These are phyloP conservation scores for Penicillium sp. DNA, from an alignment of 2,329 filamentous ascomycete genomes.

Conservation along the genomic window DNA sequence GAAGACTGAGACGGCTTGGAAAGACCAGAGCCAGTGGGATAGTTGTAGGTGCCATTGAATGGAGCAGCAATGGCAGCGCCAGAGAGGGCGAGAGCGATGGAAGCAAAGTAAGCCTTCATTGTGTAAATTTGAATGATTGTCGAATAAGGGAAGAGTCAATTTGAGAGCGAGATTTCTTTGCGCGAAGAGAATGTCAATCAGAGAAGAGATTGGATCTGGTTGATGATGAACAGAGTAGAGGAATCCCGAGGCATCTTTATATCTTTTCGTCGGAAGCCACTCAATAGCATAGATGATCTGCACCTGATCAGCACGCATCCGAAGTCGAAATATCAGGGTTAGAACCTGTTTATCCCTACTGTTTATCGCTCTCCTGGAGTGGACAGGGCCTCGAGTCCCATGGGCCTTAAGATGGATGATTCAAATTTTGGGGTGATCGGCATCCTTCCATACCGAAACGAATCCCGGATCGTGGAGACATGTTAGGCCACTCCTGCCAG, in stretches of 20 bases:
- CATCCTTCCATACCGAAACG: neutral
- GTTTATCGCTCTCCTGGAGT: neutral
- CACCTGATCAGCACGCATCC: neutral
- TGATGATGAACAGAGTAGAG: constrained; percentile 2
- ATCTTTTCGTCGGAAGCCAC: neutral
- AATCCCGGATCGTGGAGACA: neutral
- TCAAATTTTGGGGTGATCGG: neutral
- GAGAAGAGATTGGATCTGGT: constrained; percentile 7
- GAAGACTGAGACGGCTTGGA: constrained; percentile 4
- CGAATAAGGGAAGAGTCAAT: neutral
- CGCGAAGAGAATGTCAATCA: neutral
- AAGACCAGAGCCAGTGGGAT: constrained; percentile 1
- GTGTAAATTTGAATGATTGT: constrained; percentile 3
- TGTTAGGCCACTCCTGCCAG: neutral
- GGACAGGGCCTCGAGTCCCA: neutral
- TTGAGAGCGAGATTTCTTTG: constrained; percentile 1
- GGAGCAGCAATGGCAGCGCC: constrained; percentile 16
- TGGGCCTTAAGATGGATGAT: neutral
- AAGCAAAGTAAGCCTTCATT: constrained; percentile 17
- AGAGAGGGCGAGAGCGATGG: constrained; percentile 13
- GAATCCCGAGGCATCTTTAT: constrained; percentile 9
- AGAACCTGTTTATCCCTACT: neutral
- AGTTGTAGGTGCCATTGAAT: constrained; percentile 11
- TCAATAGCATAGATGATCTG: neutral
- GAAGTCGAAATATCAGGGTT: neutral